phyloP scores from a whole-genome alignment of 2,329 filamentous ascomycete genomes.

The Pseudogymnoascus sp. region DNA sequence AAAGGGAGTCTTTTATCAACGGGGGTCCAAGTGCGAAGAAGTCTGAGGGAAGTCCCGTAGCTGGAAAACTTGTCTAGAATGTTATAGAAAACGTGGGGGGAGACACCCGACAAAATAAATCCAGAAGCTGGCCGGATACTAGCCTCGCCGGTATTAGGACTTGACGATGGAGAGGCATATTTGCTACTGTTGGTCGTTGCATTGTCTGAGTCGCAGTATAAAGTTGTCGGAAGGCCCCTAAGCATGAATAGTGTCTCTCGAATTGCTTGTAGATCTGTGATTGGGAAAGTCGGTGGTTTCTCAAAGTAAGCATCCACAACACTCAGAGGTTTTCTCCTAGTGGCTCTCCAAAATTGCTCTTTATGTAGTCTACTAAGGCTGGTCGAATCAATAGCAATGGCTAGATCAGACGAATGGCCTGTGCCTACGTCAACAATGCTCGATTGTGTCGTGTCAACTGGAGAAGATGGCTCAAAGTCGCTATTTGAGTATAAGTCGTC shows the following conservation, averaged over 20 bases:
- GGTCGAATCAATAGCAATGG: slow-evolving; percentile 26
- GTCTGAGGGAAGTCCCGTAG: slow-evolving; percentile 40
- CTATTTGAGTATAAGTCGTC: slow-evolving; percentile 34
- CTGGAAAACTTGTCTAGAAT: slow-evolving; percentile 37
- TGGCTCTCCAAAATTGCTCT: slow-evolving; percentile 41
- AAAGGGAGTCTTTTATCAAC: slow-evolving; percentile 24
- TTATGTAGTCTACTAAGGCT: slow-evolving; percentile 33
- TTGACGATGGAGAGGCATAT: slow-evolving; percentile 19
- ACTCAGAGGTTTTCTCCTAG: neutral
- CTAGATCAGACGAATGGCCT: slow-evolving; percentile 27
- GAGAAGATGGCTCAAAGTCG: slow-evolving; percentile 31
- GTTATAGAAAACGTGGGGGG: slow-evolving; percentile 25
- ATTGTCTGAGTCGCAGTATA: slow-evolving; percentile 43
- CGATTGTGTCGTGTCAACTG: slow-evolving; percentile 27
- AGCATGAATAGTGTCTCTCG: slow-evolving; percentile 83
- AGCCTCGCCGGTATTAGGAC: slow-evolving; percentile 30
- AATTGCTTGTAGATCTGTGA: slow-evolving; percentile 58
- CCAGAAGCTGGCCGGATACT: slow-evolving; percentile 22
- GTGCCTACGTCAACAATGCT: slow-evolving; percentile 24
- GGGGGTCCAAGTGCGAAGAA: slow-evolving; percentile 41
- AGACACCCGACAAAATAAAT: slow-evolving; percentile 32
- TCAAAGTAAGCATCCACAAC: slow-evolving; percentile 7
- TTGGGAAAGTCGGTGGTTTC: slow-evolving; percentile 9
- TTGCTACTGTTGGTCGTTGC: slow-evolving; percentile 9
- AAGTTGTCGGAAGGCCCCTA: slow-evolving; percentile 62